Evolutionary conservation across 495 filamentous ascomycete genomes (phyloP), one percentile per base, ranked within the genome.

Genomic region (Antarctomyces pellizariae): DNA sequence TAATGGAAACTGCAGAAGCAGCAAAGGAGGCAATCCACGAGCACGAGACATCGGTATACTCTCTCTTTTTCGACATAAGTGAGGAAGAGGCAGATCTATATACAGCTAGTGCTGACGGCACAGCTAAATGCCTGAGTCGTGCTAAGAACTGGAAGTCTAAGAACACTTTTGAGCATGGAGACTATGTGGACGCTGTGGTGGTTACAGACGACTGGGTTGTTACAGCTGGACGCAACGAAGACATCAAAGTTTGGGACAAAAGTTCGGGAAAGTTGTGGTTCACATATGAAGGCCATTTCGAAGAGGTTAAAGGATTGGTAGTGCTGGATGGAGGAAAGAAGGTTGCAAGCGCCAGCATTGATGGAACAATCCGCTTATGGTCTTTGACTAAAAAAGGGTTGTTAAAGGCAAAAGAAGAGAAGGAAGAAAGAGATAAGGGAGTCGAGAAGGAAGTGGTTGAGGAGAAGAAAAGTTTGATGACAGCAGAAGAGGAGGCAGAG

Each of bases 11-110:
- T 8, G 35, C 34, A 3, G 53, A 48, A 44, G 35, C 27, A 7
- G 35, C 37, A 6, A 41, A 48, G 19, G 43, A 46, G 20, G 64
- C 75, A 1, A 64, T 93, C 16, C 46, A 75, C 7, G 70, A 71
- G 24, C 84, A 93, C 47, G 80, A 90, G 13, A 97, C 86, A 2
- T 86, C 71, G 34, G 71, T 97, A 7, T 76, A 91, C 46, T 70
- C 61, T 38, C 46, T 93, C 6, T 46, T 53, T 13, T 73, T 83
- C 31, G 71, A 75, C 25, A 38, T 36, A 3, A 50, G 53, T 13
- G 69, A 67, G 12, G 50, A 43, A 13, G 76, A 79, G 29, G 58
- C 53, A 2, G 84, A 93, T 36, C 53, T 95, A 15, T 93, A 76
- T 77, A 90, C 82, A 7, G 73, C 83, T 2, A 83, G 74, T 16